Evolutionary conservation across 495 filamentous ascomycete species (phyloP), one percentile per base, ranked within the genome.

Genomic region (Friedmanniomyces simplex): DNA sequence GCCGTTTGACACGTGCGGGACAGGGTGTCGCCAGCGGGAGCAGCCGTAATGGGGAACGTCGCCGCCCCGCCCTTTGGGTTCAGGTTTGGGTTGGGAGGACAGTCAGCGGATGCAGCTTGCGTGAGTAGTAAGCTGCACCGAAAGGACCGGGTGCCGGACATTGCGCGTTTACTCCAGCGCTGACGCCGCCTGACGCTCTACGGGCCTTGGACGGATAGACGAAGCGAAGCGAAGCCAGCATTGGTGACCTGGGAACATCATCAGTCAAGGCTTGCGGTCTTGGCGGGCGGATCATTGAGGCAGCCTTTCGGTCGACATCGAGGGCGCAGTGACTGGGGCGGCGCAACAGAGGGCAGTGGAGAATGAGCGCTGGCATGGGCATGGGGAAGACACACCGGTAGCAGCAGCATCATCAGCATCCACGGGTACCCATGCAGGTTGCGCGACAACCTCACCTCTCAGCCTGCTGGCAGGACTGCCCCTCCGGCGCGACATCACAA

Each of bases 401-500:
- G 39, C 39, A 43, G 28, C 10, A 10, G 28, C 14, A 43, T 5
- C 14, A 13, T 3, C 14, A 16, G 39, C 14, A 16, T 6, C 4
- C 5, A 43, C 13, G 39, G 18, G 14, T 16, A 43, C 13, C 45
- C 45, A 61, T 61, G 58, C 36, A 43, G 47, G 22, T 50, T 45
- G 52, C 43, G 50, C 52, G 12, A 13, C 51, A 28, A 32, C 16
- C 6, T 14, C 41, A 24, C 21, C 16, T 28, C 21, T 50, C 58
- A 55, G 58, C 51, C 51, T 60, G 51, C 58, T 39, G 58, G 58
- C 58, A 55, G 58, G 51, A 55, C 51, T 49, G 51, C 34, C 8
- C 30, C 3, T 43, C 39, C 14, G 14, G 39, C 14, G 39, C 4
- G 14, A 39, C 50, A 32, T 36, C 12, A 28, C 26, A 4, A 24